Evolutionary conservation across 2,329 filamentous ascomycete species (phyloP).

Genomic region (Claviceps capensis): DNA sequence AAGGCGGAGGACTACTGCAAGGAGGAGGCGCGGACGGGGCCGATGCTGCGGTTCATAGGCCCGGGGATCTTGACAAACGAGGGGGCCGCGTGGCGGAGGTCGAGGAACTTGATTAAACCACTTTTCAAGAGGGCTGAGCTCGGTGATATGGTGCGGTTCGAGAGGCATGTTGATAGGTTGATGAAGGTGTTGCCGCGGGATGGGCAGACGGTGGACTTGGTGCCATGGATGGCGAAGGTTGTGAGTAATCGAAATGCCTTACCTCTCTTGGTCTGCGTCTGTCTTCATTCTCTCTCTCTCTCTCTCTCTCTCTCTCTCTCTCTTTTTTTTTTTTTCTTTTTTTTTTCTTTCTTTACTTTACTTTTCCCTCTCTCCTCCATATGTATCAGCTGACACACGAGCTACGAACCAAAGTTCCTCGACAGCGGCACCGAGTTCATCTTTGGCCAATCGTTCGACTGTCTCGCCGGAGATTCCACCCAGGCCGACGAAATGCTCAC

Average conservation of each 20-base stretch:
- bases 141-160: not conserved
- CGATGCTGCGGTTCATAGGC: not conserved
- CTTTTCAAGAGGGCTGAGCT: constrained; percentile 2
- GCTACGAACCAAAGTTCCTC: not conserved
- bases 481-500: not conserved
- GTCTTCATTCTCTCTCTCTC: not conserved
- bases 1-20: constrained; percentile 1
- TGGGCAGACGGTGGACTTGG: not conserved
- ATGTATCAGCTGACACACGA: too few species aligned
- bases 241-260: not conserved
- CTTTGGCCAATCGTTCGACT: constrained; percentile 3
- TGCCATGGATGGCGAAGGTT: constrained; percentile 1
- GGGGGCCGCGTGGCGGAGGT: not conserved
- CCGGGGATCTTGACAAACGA: constrained; percentile 3
- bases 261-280: not conserved
- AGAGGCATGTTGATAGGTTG: constrained; percentile 3
- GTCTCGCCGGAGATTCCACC: not conserved
- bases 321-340: too few species aligned
- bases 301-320: not conserved
- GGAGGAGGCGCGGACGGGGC: not conserved
- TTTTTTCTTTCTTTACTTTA: too few species aligned
- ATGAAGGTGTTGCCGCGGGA: not conserved
- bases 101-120: not conserved
- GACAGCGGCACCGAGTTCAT: constrained; percentile 2
- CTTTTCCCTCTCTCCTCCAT: not conserved